Evolutionary conservation across 495 filamentous ascomycete genomes (phyloP).

Genomic region (Margaritispora aquatica): DNA sequence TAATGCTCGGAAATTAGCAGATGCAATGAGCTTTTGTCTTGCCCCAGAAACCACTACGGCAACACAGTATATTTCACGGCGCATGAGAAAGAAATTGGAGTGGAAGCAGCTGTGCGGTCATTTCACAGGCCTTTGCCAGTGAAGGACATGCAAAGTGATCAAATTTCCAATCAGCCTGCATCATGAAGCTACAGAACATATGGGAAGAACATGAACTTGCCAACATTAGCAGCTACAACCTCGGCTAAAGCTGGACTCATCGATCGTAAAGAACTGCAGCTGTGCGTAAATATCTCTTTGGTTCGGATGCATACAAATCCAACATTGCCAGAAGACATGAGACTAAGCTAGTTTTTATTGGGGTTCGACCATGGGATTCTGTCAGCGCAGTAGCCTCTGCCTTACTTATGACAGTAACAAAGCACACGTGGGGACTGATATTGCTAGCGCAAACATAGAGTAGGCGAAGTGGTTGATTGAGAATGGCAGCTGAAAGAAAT

Average conservation of each 20-base stretch:
- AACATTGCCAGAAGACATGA: too few relatives aligned
- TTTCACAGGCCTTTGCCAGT: constrained; percentile 16
- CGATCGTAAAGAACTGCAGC: background rate
- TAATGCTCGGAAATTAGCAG: constrained; percentile 35
- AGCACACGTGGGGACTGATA: too few relatives aligned
- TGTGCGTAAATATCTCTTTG: background rate
- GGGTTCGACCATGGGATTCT: constrained; percentile 13
- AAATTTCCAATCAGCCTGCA: constrained; percentile 28
- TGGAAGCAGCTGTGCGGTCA: constrained; percentile 12
- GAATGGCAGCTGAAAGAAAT: too few relatives aligned
- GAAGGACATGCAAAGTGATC: constrained; percentile 20
- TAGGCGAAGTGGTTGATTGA: too few relatives aligned
- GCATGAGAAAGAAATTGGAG: constrained; percentile 14
- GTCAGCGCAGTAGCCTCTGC: constrained; percentile 24
- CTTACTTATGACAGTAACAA: constrained; percentile 23
- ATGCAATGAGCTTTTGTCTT: constrained; percentile 24
- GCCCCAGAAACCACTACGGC: background rate
- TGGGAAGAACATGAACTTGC: constrained; percentile 9
- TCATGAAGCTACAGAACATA: constrained; percentile 1
- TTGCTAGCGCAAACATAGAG: too few relatives aligned
- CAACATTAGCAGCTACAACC: constrained; percentile 6
- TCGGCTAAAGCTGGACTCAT: constrained; percentile 5
- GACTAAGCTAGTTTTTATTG: constrained; percentile 12
- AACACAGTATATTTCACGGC: constrained; percentile 3
- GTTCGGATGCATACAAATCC: too few relatives aligned